phyloP scores from a whole-genome alignment of 2,329 filamentous ascomycete genomes.

The Stemphylium beticola region DNA sequence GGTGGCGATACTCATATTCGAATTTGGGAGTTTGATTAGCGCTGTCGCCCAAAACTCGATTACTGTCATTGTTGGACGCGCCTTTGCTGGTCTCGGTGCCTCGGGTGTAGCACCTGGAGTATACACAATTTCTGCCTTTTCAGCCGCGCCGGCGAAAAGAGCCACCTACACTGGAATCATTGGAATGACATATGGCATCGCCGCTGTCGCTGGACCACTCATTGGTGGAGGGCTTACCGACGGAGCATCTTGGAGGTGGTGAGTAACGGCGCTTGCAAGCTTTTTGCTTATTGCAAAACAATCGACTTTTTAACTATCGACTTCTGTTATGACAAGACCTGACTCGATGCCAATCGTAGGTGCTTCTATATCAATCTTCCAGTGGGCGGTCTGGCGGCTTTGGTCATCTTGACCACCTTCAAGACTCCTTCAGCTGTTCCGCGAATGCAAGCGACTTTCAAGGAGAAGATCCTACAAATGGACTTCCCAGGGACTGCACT shows the following conservation, averaged over 20 bases:
- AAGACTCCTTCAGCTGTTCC: constrained; percentile 24
- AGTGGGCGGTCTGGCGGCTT: constrained; percentile 50
- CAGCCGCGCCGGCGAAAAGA: constrained; percentile 49
- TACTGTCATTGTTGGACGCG: constrained; percentile 49
- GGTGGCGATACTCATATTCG: constrained; percentile 54
- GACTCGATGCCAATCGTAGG: not conserved
- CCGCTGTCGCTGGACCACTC: constrained; percentile 50
- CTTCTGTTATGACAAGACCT: not conserved
- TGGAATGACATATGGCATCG: constrained; percentile 46
- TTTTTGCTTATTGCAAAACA: constrained; percentile 6
- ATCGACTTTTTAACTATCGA: not conserved
- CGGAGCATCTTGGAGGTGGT: constrained; percentile 49
- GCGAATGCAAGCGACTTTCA: constrained; percentile 28
- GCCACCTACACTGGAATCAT: constrained; percentile 48
- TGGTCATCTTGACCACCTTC: constrained; percentile 48
- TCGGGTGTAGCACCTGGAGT: constrained; percentile 43
- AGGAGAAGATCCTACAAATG: constrained; percentile 52
- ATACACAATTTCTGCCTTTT: constrained; percentile 54
- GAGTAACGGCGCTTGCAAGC: constrained; percentile 22
- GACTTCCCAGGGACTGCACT: constrained; percentile 53
- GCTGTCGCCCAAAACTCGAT: constrained; percentile 48
- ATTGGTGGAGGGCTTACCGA: constrained; percentile 52
- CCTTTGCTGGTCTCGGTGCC: constrained; percentile 48
- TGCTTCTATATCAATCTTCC: constrained; percentile 56
- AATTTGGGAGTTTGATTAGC: constrained; percentile 62